Conservation (phyloP, 2,329 filamentous ascomycete species). For the Epichloe gansuensis region DNA sequence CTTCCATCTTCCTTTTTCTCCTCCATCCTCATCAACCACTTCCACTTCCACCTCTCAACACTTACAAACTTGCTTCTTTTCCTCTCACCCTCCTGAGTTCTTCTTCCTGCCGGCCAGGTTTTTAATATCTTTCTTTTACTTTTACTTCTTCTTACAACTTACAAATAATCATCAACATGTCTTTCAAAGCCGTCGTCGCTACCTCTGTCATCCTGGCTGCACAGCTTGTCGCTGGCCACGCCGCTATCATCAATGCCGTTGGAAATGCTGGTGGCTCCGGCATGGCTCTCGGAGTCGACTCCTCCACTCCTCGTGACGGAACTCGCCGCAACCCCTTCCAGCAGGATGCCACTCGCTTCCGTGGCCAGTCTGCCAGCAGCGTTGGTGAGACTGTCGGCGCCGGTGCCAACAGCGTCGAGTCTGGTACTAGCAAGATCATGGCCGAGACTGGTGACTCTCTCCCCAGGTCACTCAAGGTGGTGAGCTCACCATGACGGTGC, state of each 20-base stretch:
- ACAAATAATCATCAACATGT: constrained; percentile 14
- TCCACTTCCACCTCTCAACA: neutral
- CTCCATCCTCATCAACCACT: constrained; percentile 3
- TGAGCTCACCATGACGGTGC: constrained; percentile 46
- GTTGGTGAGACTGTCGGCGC: constrained; percentile 46
- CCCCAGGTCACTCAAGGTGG: constrained; percentile 47
- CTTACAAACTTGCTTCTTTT: neutral
- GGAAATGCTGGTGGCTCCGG: constrained; percentile 47
- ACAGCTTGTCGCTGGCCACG: constrained; percentile 47
- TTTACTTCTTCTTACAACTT: neutral
- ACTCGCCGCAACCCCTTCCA: constrained; percentile 50
- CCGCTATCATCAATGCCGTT: constrained; percentile 44
- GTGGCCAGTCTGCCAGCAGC: constrained; percentile 35
- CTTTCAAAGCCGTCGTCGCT: constrained; percentile 21
- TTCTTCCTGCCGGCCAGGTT: constrained; percentile 6
- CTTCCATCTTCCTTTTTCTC: neutral
- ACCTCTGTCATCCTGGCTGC: constrained; percentile 40
- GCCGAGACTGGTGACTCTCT: constrained; percentile 41
- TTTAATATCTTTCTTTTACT: neutral
- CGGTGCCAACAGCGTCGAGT: constrained; percentile 44
- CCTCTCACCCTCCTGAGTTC: neutral
- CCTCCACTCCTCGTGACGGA: constrained; percentile 47
- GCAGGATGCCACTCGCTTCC: constrained; percentile 51
- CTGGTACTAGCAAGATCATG: constrained; percentile 46
- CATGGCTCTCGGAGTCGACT: constrained; percentile 38